Conservation (phyloP, 139 green algal genomes). For the Chlorella sp. region DNA sequence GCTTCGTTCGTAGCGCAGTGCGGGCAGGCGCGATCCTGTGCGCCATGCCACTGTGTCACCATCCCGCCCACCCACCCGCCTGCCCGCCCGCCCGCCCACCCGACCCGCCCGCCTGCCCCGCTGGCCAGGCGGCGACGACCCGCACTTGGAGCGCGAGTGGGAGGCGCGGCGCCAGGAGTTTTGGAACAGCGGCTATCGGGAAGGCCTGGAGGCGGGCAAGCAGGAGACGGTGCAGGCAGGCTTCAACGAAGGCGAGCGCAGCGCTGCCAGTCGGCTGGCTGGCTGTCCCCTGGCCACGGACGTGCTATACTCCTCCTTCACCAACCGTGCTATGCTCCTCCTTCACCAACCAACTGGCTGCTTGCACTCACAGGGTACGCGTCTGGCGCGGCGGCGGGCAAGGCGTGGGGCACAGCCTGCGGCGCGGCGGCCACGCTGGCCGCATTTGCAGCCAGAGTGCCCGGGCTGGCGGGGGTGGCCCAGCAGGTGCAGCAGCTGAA, state of each 20-base stretch:
- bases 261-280: no score
- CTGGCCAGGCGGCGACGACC: not conserved
- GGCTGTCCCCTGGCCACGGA: no score
- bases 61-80: no score
- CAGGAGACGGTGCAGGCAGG: conserved; percentile 39
- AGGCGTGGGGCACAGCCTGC: conserved; percentile 21
- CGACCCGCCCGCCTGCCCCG: no score
- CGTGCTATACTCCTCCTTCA: no score
- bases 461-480: not conserved
- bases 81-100: no score
- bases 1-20: no score
- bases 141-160: conserved; percentile 37
- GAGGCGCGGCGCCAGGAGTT: conserved; percentile 20
- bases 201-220: conserved; percentile 42
- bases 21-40: no score
- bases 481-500: conserved; percentile 5
- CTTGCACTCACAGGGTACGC: conserved; percentile 22
- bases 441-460: not conserved
- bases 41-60: no score
- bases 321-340: no score
- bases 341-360: no score
- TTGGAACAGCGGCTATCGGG: conserved; percentile 27
- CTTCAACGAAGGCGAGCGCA: conserved; percentile 32
- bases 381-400: conserved; percentile 18
- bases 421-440: conserved; percentile 18